These are phyloP conservation scores for Exophiala bonariae DNA, from an alignment of 2,329 filamentous ascomycete genomes.

Conservation along the genomic window DNA sequence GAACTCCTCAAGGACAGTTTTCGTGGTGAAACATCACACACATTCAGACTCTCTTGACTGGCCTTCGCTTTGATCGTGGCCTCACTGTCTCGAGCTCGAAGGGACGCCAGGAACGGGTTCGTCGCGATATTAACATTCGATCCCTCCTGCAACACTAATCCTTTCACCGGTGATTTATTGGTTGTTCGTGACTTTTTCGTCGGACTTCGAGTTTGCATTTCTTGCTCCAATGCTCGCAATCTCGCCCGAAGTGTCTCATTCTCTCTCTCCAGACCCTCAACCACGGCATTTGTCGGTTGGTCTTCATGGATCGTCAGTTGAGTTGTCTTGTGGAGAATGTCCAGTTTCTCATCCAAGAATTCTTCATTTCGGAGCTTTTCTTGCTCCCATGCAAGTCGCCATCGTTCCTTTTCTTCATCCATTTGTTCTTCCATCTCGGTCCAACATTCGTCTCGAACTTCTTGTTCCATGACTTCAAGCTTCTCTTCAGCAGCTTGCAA, in stretches of 20 bases:
- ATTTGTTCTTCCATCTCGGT: conserved; percentile 80
- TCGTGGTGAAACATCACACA: conserved; percentile 25
- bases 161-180: conserved; percentile 21
- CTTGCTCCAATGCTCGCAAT: conserved; percentile 64
- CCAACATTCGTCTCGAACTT: conserved; percentile 85
- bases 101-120: conserved; percentile 24
- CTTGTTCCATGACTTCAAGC: conserved; percentile 75
- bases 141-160: conserved; percentile 21
- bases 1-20: conserved; percentile 27
- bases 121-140: conserved; percentile 23
- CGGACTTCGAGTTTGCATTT: conserved; percentile 64
- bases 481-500: conserved; percentile 64
- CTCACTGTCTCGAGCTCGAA: conserved; percentile 20
- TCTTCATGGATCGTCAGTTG: conserved; percentile 45
- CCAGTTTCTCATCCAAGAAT: conserved; percentile 85
- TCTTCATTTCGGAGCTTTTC: conserved; percentile 68
- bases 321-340: conserved; percentile 58
- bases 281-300: conserved; percentile 52
- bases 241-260: conserved; percentile 69
- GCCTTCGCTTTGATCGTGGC: conserved; percentile 16
- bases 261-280: conserved; percentile 68
- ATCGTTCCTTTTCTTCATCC: conserved; percentile 73
- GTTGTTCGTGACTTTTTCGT: conserved; percentile 49
- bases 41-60: conserved; percentile 13
- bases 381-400: conserved; percentile 74